Percentiles rank a stretch among this genome's conserved stretches.
These are phyloP conservation scores for Aspergillus clavatus DNA, from an alignment of 2,329 filamentous ascomycete species.

Conservation along the genomic window DNA sequence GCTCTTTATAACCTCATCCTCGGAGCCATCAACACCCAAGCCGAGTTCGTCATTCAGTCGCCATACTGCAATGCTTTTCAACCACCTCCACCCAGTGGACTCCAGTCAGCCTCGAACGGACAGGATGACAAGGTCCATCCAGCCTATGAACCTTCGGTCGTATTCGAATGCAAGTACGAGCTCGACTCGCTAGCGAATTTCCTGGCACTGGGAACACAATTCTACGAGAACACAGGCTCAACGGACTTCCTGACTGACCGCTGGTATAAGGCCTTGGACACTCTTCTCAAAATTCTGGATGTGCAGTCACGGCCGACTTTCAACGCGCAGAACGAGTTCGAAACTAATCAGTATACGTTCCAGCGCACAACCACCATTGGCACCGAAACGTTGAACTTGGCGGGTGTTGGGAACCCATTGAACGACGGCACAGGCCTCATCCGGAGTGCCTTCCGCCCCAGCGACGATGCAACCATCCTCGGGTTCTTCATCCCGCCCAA, in stretches of 20 bases:
- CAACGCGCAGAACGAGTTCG: constrained; percentile 60
- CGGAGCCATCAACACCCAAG: constrained; percentile 92
- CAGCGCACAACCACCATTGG: constrained; percentile 72
- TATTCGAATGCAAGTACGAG: constrained; percentile 99
- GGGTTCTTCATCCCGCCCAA: constrained; percentile 95
- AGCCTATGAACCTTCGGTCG: constrained; percentile 72
- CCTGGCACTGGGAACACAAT: constrained; percentile 78
- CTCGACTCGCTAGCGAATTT: constrained; percentile 93
- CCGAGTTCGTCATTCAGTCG: constrained; percentile 87
- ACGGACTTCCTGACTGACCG: constrained; percentile 71
- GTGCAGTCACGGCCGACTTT: constrained; percentile 81
- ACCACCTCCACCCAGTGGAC: constrained; percentile 76
- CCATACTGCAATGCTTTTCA: constrained; percentile 99
- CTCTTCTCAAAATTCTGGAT: constrained; percentile 66
- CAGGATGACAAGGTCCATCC: constrained; percentile 84
- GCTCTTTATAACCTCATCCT: constrained; percentile 74
- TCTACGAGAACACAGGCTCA: constrained; percentile 72
- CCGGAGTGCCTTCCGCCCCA: constrained; percentile 87
- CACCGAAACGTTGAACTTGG: constrained; percentile 82
- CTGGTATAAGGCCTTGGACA: constrained; percentile 75
- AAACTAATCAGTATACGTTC: constrained; percentile 80
- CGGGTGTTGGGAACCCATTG: constrained; percentile 85
- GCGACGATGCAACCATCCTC: constrained; percentile 89
- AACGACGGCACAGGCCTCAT: constrained; percentile 79
- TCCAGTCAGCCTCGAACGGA: constrained; percentile 68